Evolutionary conservation across 805 yeast genomes (phyloP), one percentile per base, ranked within the genome.

Genomic region (Tanozyma kutaoensis): DNA sequence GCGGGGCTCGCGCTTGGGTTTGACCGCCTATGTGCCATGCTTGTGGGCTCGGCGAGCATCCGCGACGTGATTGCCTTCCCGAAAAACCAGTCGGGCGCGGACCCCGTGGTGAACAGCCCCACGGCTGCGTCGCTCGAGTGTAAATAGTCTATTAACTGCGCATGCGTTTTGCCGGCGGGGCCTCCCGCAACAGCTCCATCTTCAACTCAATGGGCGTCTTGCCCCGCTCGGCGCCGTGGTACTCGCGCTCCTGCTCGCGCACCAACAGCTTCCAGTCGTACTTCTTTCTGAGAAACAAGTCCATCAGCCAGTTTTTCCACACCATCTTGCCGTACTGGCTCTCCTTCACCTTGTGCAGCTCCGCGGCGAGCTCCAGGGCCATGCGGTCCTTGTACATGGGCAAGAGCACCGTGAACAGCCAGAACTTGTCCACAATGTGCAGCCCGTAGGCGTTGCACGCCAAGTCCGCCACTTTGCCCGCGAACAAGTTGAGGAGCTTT

Each of bases 31-130:
- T 75, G 93, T 41, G 91, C 98, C 0, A 84, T 88, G 88, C 46
- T 88, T 18, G 50, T 76, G n/a, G 91, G 84, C 1, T 62, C 76
- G 12, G 43, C 60, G 4, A 80, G 82, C 35, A 86, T 91, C 19
- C 58, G 95, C 37, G 96, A 91, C 45, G 97, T 91, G 3, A 77
- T 91, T 33, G 94, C 97, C 1, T 91, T 91, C 49, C 99, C 99
- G 2, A 91, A 91, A 55, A 84, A 85, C 24, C 76, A 77, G 37
- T 69, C 79, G 7, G 98, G 99, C 2, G 55, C 72, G 1, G 99
- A 91, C 45, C 72, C 82, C 2, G 82, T 88, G 24, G 94, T 91
- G 5, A 78, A 71, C 6, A 76, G 93, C 35, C 99, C 99, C 3
- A 72, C 85, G 24, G 45, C 44, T 15, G 17, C 17, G 7, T 15